Evolutionary conservation across 345 rosid species (phyloP).

Genomic region (Arabis hirsuta): DNA sequence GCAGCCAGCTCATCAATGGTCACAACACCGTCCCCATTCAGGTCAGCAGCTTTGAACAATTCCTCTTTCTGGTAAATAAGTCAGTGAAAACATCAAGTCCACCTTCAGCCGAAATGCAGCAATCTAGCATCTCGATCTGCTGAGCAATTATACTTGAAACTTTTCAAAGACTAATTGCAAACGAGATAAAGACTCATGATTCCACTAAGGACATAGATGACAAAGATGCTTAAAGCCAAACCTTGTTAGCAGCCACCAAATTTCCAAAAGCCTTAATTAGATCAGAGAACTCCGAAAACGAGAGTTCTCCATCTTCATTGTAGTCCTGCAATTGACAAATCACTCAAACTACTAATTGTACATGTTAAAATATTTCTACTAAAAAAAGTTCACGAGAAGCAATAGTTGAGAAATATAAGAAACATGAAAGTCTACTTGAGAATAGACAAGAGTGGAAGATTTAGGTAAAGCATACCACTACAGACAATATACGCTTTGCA

Average conservation of each 20-base stretch:
- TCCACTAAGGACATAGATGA: not conserved
- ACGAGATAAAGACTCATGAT: not conserved
- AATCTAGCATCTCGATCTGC: conserved; percentile 21
- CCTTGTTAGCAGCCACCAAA: conserved; percentile 77
- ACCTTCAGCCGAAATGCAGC: conserved; percentile 5
- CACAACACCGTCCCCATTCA: conserved; percentile 79
- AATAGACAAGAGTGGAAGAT: conserved; percentile 2
- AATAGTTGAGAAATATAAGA: not conserved
- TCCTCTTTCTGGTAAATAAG: conserved; percentile 74
- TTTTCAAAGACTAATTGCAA: conserved; percentile 3
- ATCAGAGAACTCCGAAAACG: conserved; percentile 79
- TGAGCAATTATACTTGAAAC: not conserved
- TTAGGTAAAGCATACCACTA: conserved; percentile 62
- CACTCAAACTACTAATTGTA: not conserved
- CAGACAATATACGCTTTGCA: conserved; percentile 82
- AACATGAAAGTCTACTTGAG: not conserved
- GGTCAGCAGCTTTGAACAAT: conserved; percentile 81
- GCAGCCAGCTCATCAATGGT: conserved; percentile 84
- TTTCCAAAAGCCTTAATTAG: conserved; percentile 86
- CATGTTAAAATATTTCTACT: not conserved
- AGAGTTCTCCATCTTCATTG: conserved; percentile 83
- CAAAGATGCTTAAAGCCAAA: conserved; percentile 38
- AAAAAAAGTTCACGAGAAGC: not conserved
- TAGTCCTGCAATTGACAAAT: conserved; percentile 59
- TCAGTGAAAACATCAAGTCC: conserved; percentile 40